Conservation (phyloP, 2,329 filamentous ascomycete species). For the Endothia cerciana region DNA sequence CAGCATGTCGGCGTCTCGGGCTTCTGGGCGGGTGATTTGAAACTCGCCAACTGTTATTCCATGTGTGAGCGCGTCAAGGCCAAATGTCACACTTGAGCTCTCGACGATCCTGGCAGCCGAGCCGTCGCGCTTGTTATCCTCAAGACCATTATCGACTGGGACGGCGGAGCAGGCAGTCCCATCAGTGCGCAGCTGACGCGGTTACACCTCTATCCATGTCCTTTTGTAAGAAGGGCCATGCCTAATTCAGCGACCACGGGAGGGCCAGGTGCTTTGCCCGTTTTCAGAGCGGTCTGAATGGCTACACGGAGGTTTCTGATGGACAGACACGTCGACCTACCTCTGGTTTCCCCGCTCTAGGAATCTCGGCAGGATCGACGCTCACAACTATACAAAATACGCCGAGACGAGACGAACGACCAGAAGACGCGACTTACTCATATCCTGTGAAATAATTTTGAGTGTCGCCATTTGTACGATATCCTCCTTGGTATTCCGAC, state of each 20-base stretch:
- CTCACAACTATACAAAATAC: background rate
- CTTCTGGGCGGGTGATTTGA: constrained; percentile 12
- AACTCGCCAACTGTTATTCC: constrained; percentile 5
- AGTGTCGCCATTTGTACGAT: constrained; percentile 21
- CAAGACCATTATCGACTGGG: background rate
- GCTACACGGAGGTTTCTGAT: background rate
- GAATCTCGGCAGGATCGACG: background rate
- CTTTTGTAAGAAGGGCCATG: background rate
- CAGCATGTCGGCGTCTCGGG: constrained; percentile 18
- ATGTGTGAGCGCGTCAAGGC: constrained; percentile 5
- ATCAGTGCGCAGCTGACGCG: background rate
- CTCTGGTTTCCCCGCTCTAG: background rate
- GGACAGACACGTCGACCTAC: background rate
- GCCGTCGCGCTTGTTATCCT: background rate
- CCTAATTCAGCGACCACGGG: background rate
- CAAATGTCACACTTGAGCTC: background rate
- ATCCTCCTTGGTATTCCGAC: constrained; percentile 13
- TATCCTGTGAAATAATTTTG: constrained; percentile 8
- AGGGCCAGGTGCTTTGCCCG: background rate
- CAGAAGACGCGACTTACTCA: constrained; percentile 5
- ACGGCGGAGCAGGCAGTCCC: background rate
- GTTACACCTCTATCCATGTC: background rate
- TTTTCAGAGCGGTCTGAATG: background rate
- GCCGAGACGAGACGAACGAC: constrained; percentile 24
- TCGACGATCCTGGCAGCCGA: background rate